Conservation (phyloP, 2,329 filamentous ascomycete genomes). For the Calonectria multiphialidica region DNA sequence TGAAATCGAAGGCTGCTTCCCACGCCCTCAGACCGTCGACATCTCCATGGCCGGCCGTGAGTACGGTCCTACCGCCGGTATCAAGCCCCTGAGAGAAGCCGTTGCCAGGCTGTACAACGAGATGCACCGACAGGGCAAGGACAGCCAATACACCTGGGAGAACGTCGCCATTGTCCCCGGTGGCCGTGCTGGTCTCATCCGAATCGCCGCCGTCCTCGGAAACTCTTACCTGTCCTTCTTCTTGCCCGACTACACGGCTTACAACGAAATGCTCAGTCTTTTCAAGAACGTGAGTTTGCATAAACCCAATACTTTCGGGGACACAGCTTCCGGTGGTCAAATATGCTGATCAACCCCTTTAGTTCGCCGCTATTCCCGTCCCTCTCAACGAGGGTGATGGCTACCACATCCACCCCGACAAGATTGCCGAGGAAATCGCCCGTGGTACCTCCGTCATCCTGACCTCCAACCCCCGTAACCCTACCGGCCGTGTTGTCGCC, state of each 20-base stretch:
- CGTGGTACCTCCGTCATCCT: constrained; percentile 89
- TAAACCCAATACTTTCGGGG: not conserved
- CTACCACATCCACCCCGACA: constrained; percentile 94
- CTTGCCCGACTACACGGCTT: constrained; percentile 94
- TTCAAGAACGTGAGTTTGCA: constrained; percentile 81
- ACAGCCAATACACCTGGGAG: constrained; percentile 94
- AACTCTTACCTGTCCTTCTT: constrained; percentile 96
- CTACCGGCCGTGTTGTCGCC: constrained; percentile 87
- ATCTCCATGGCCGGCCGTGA: constrained; percentile 84
- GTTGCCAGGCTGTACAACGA: constrained; percentile 94
- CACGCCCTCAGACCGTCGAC: constrained; percentile 82
- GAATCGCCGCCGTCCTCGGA: constrained; percentile 93
- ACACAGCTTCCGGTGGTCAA: not conserved
- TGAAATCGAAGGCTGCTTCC: constrained; percentile 90
- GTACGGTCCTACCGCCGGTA: constrained; percentile 94
- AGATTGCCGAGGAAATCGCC: constrained; percentile 91
- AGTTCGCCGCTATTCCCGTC: constrained; percentile 89
- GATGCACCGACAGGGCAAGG: constrained; percentile 88
- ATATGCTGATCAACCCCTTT: constrained; percentile 19
- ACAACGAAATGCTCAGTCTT: constrained; percentile 96
- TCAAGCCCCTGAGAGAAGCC: constrained; percentile 88
- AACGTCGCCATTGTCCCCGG: constrained; percentile 97
- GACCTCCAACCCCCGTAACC: constrained; percentile 95
- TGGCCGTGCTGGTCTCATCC: constrained; percentile 90
- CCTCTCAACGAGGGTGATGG: constrained; percentile 87